A percentile compares a stretch with the other conserved stretches of the same genome.
These are phyloP conservation scores for Abelmoschus esculentus DNA, from an alignment of 345 rosid species.

Conservation along the genomic window DNA sequence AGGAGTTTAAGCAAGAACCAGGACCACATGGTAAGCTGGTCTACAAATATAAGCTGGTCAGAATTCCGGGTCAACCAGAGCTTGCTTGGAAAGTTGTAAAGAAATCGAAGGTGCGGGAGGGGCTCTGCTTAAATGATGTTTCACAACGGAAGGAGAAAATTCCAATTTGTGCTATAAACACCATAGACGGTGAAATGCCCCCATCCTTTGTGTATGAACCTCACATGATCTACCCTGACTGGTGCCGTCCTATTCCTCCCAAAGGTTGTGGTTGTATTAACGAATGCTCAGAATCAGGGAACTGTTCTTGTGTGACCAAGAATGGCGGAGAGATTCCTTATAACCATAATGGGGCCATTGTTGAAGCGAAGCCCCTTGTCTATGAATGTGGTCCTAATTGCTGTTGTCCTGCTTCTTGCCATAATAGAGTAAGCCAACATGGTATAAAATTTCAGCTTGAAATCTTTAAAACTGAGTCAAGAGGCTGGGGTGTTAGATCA, in stretches of 20 bases:
- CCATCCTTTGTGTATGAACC: slow-evolving; percentile 52
- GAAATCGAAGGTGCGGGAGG: slow-evolving; percentile 44
- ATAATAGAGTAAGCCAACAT: slow-evolving; percentile 66
- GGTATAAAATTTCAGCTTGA: slow-evolving; percentile 79
- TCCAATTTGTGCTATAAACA: slow-evolving; percentile 69
- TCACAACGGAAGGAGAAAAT: slow-evolving; percentile 59
- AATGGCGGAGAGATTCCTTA: slow-evolving; percentile 81
- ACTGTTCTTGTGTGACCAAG: slow-evolving; percentile 47
- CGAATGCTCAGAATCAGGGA: slow-evolving; percentile 43
- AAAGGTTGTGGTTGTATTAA: slow-evolving; percentile 49
- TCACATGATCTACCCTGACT: slow-evolving; percentile 44
- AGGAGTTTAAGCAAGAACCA: slow-evolving; percentile 40
- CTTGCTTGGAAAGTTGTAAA: slow-evolving; percentile 77
- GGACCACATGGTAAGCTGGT: slow-evolving; percentile 63
- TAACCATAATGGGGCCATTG: slow-evolving; percentile 69
- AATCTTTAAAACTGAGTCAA: slow-evolving; percentile 65
- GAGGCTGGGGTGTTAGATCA: slow-evolving; percentile 97
- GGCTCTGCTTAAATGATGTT: slow-evolving; percentile 54
- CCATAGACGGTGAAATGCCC: slow-evolving; percentile 59
- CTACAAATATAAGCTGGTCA: slow-evolving; percentile 51
- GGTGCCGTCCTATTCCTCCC: slow-evolving; percentile 43
- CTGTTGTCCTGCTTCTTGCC: slow-evolving; percentile 64
- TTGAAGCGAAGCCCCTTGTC: slow-evolving; percentile 51
- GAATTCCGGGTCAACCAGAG: slow-evolving; percentile 67
- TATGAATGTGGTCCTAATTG: slow-evolving; percentile 84